Evolutionary conservation across 805 yeast genomes (phyloP), one percentile per base, ranked within the genome.

Genomic region (Phaffomyces thermotolerans): DNA sequence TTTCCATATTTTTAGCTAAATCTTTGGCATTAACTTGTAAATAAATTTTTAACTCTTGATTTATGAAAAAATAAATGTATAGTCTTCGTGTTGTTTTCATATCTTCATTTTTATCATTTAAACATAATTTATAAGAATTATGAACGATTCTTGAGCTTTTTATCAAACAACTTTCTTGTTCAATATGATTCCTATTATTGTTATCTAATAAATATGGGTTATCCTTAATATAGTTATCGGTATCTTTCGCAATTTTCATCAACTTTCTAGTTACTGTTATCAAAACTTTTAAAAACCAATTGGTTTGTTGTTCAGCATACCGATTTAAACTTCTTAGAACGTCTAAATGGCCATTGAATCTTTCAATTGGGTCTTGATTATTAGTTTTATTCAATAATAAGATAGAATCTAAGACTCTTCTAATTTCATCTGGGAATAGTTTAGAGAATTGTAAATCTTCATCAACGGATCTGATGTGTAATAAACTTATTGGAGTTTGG

Each of bases 81-180:
- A 64, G 62, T 53, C 81, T 72, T 56, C 84, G 83, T 47, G 82
- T 76, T 13, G 54, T 53, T 0, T 38, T 40, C 18, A 60, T 39
- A 24, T 73, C 74, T n/a, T 76, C 73, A 47, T 78, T 79, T 45
- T 90, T 73, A 61, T 89, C 96, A 49, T 84, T 85, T 36, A 89
- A 67, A 49, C 95, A 85, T 4, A 84, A 58, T 45, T 83, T 85
- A 64, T 87, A 84, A 7, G 90, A 75, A 47, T 78, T 72, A 60
- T 87, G 88, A 43, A 88, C 69, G 3, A 81, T 71, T 47, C 79
- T 67, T 0, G 86, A 81, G 35, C 85, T 73, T 37, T 67, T 69
- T 44, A 79, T 84, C 34, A 73, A 56, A 36, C 46, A 75, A 13
- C 44, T 37, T 41, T 63, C 65, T 7, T 49, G 49, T 36, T 63